These are phyloP conservation scores for Coemansia sp. DNA, from an alignment of 192 early-diverging fungal species.

Conservation along the genomic window DNA sequence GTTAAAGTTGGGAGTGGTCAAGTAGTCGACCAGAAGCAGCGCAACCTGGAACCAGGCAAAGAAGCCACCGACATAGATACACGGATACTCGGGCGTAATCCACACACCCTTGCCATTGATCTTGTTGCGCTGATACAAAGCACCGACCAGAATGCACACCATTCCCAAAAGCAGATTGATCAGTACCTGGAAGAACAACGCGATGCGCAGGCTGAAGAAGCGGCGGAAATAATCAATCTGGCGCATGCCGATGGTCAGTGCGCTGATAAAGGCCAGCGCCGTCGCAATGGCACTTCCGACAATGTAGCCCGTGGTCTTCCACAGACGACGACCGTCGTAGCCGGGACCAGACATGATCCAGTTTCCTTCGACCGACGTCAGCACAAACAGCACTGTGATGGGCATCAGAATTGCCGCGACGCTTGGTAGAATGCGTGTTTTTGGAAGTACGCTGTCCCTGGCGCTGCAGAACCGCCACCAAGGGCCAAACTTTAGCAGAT, in stretches of 20 bases:
- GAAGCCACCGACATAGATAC: constrained; percentile 43
- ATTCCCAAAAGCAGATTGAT: constrained; percentile 43
- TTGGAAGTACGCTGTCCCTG: constrained; percentile 21
- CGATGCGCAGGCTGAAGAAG: constrained; percentile 27
- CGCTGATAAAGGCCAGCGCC: constrained; percentile 46
- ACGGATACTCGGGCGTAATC: constrained; percentile 51
- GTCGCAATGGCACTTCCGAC: constrained; percentile 46
- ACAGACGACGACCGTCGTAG: constrained; percentile 23
- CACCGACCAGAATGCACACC: constrained; percentile 37
- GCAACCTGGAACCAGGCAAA: constrained; percentile 40
- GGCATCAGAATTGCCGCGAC: constrained; percentile 45
- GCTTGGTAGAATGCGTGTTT: constrained; percentile 47
- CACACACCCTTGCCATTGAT: constrained; percentile 33
- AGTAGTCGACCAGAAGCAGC: constrained; percentile 34
- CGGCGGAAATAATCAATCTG: constrained; percentile 21
- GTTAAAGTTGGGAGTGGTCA: constrained; percentile 47
- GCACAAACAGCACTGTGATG: constrained; percentile 38
- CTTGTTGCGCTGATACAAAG: constrained; percentile 46
- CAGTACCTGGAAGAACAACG: constrained; percentile 26
- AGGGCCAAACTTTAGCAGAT: constrained; percentile 25
- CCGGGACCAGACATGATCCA: constrained; percentile 45
- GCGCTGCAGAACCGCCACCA: constrained; percentile 46
- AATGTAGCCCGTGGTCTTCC: constrained; percentile 46
- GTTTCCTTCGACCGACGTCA: constrained; percentile 51
- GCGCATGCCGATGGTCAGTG: constrained; percentile 39